Conservation (phyloP, 106 monocot species). For the Ottelia alismoides region DNA sequence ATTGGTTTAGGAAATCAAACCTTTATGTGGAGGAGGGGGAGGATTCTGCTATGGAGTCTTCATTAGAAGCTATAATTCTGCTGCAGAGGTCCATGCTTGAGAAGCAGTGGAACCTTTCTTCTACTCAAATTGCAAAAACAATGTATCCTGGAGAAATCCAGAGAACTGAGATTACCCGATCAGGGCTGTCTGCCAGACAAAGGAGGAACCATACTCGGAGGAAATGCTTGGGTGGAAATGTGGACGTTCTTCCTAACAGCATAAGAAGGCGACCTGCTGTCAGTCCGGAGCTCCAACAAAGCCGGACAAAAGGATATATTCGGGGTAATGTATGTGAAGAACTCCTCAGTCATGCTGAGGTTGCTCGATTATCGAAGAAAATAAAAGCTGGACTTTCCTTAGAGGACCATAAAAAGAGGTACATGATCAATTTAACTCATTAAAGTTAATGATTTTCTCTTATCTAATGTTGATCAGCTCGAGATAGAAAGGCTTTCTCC, state of each 20-base stretch:
- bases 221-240: constrained; percentile 12
- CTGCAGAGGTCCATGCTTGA: constrained; percentile 93
- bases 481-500: too few relatives aligned
- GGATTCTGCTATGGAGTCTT: constrained; percentile 42
- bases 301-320: constrained; percentile 13
- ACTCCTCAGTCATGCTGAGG: constrained; percentile 23
- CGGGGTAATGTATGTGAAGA: constrained; percentile 12
- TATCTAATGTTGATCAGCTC: background rate
- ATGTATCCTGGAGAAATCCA: constrained; percentile 11
- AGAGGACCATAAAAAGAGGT: constrained; percentile 21
- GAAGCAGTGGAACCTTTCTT: constrained; percentile 88
- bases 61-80: constrained; percentile 70
- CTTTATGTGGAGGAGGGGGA: too few relatives aligned
- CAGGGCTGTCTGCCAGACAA: constrained; percentile 67
- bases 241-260: background rate
- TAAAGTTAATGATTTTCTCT: background rate
- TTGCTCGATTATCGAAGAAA: constrained; percentile 15
- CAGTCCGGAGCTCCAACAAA: constrained; percentile 9
- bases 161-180: constrained; percentile 27
- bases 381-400: constrained; percentile 20
- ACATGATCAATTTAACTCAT: background rate
- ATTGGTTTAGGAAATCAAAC: too few relatives aligned
- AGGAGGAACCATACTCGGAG: constrained; percentile 33
- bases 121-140: constrained; percentile 14
- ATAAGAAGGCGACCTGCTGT: background rate